Conservation (phyloP, 1,284 basidiomycete species). For the Cystobasidium slooffiae region DNA sequence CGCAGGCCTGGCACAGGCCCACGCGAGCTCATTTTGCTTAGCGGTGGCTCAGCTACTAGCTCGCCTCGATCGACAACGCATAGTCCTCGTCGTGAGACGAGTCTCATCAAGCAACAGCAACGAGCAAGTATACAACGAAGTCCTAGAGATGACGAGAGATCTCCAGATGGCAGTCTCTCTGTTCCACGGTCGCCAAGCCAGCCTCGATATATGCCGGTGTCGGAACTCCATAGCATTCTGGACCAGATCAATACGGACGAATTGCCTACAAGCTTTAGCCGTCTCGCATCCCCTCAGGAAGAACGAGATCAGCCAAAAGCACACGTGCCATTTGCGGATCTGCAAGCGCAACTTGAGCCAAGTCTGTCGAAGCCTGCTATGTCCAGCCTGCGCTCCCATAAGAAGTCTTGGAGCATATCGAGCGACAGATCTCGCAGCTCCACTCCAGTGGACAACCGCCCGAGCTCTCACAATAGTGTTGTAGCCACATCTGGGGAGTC, state of each 20-base stretch:
- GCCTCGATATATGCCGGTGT: constrained; percentile 27
- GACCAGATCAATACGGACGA: constrained; percentile 28
- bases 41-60: constrained; percentile 25
- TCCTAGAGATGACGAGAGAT: not conserved
- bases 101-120: not conserved
- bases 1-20: constrained; percentile 13
- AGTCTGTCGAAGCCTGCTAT: not conserved
- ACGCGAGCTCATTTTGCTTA: constrained; percentile 25
- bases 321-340: not conserved
- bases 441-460: not conserved
- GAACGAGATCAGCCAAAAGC: not conserved
- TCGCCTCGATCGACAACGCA: constrained; percentile 4
- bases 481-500: not conserved
- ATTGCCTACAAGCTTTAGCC: constrained; percentile 17
- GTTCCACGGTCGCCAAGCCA: constrained; percentile 26
- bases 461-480: not conserved
- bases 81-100: not conserved
- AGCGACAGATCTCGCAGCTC: constrained; percentile 6
- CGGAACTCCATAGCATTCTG: constrained; percentile 26
- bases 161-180: not conserved
- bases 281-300: not conserved
- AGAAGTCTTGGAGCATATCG: constrained; percentile 27
- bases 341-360: constrained; percentile 16
- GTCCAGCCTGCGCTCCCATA: constrained; percentile 16
- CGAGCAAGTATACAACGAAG: not conserved